phyloP scores from a whole-genome alignment of 352 stramenopile genomes.

The Globisporangium recalcitrans region DNA sequence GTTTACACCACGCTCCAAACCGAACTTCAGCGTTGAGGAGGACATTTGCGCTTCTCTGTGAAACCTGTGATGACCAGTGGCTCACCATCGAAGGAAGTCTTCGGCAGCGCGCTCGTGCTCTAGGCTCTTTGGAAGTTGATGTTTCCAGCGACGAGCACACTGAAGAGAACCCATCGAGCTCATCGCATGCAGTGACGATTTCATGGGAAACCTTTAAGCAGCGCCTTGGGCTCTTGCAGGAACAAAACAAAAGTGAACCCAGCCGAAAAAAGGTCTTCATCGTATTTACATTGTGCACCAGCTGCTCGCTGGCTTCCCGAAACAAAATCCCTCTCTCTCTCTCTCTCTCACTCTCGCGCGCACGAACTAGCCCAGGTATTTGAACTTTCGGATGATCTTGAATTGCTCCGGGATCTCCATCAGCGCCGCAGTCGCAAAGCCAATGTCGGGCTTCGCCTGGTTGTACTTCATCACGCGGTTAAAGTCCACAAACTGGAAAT shows the following conservation, averaged over 20 bases:
- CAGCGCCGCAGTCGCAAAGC: slow-evolving; percentile 59
- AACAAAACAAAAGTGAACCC: not conserved
- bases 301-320: not conserved
- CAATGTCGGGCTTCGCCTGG: slow-evolving; percentile 42
- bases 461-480: slow-evolving; percentile 49
- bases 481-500: slow-evolving; percentile 79
- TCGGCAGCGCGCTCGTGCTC: not conserved
- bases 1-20: slow-evolving; percentile 3
- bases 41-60: slow-evolving; percentile 10
- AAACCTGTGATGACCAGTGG: slow-evolving; percentile 16
- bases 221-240: slow-evolving; percentile 11
- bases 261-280: not conserved
- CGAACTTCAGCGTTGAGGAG: not conserved
- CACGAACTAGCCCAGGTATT: slow-evolving; percentile 24
- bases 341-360: not conserved
- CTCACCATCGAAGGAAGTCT: slow-evolving; percentile 10
- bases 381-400: slow-evolving; percentile 41
- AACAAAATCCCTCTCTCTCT: not conserved
- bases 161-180: not conserved
- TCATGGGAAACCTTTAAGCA: slow-evolving; percentile 20
- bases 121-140: slow-evolving; percentile 1
- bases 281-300: not conserved
- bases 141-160: not conserved
- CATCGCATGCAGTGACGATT: slow-evolving; percentile 2
- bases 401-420: slow-evolving; percentile 68